Percentiles rank a stretch among this genome's conserved stretches.
Conservation (phyloP, 306 rosid genomes). For the Biancaea sappan region DNA sequence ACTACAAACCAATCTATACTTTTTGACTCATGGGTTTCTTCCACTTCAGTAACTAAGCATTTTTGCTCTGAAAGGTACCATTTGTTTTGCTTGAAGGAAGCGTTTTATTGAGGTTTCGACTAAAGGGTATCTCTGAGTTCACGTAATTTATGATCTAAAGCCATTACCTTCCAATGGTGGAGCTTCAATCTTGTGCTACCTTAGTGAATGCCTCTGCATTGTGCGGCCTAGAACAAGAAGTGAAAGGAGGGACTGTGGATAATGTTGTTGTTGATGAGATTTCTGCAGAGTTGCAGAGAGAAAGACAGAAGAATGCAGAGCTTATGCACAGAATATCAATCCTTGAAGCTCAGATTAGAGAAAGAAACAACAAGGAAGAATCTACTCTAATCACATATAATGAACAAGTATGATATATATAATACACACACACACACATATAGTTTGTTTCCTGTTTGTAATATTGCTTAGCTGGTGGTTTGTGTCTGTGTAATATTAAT, state of each 20-base stretch:
- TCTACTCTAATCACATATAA: neutral
- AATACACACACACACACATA: no score
- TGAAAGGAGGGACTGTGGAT: conserved; percentile 48
- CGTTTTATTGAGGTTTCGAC: conserved; percentile 25
- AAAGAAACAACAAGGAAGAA: conserved; percentile 37
- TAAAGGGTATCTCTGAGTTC: conserved; percentile 9
- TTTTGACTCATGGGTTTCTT: neutral
- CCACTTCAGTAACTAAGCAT: neutral
- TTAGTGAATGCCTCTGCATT: conserved; percentile 59
- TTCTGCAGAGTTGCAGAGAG: conserved; percentile 71
- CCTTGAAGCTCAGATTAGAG: conserved; percentile 80
- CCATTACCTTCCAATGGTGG: conserved; percentile 49
- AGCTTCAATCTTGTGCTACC: conserved; percentile 62
- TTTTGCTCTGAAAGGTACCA: neutral
- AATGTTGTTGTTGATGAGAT: conserved; percentile 50
- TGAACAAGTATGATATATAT: conserved; percentile 58
- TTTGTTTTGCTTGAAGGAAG: neutral
- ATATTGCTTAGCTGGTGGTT: neutral
- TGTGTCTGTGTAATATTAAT: neutral
- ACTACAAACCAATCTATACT: conserved; percentile 4
- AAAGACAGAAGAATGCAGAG: conserved; percentile 71
- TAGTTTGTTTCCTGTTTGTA: conserved; percentile 6
- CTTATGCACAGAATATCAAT: conserved; percentile 70
- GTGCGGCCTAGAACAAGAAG: conserved; percentile 61
- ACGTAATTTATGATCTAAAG: conserved; percentile 7